Evolutionary conservation across 768 basidiomycete genomes (phyloP).

Genomic region (Podaxis sp.): DNA sequence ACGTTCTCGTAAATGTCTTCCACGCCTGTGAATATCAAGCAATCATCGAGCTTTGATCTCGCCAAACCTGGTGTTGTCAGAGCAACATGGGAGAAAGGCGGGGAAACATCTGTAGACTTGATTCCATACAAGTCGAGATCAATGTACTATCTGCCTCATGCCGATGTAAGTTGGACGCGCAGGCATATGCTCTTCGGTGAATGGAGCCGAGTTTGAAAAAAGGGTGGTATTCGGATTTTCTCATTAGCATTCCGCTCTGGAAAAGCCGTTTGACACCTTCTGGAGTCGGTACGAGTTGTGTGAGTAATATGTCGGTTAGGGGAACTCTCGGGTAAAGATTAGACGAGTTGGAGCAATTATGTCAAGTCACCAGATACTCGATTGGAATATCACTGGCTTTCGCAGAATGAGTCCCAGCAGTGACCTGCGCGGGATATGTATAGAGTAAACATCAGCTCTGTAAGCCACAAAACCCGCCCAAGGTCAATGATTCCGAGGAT

Average conservation of each 20-base stretch:
- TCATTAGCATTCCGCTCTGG: background rate
- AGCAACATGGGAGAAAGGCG: constrained; percentile 7
- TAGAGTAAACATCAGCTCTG: too few relatives aligned
- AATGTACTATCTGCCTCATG: background rate
- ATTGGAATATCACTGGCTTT: too few relatives aligned
- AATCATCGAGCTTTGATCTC: constrained; percentile 1
- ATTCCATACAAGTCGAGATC: background rate
- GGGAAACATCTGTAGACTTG: background rate
- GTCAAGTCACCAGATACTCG: too few relatives aligned
- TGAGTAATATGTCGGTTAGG: background rate
- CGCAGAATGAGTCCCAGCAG: too few relatives aligned
- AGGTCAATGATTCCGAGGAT: too few relatives aligned
- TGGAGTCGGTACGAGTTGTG: background rate
- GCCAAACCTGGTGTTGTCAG: constrained; percentile 5
- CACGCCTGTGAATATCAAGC: background rate
- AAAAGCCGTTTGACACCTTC: background rate
- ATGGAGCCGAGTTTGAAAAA: background rate
- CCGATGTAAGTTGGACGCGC: background rate
- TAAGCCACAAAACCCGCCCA: too few relatives aligned
- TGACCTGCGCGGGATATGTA: too few relatives aligned
- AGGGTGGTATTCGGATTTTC: background rate
- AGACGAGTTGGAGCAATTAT: too few relatives aligned
- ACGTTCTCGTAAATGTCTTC: background rate
- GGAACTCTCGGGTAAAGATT: background rate
- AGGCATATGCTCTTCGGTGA: constrained; percentile 1